Evolutionary conservation across 441 rosid species (phyloP), one percentile per base, ranked within the genome.

Genomic region (Pelargonium fulgidum): DNA sequence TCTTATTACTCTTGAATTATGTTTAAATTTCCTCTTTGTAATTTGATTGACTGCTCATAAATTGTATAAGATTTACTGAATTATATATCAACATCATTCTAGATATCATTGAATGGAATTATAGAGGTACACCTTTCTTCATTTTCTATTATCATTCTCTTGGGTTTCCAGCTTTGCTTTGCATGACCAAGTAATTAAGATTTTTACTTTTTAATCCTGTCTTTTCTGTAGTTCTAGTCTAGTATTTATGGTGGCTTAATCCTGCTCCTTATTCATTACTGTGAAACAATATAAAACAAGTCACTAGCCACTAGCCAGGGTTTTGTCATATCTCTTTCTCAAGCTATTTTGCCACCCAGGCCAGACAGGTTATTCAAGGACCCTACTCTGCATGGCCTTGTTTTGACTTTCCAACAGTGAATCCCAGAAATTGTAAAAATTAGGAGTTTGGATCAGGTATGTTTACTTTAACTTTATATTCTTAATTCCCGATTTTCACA

Each of bases 51-150:
- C 4, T 3, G 36, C 36, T 29, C 36, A 29, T 29, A 3, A 29
- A 29, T 29, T 29, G 36, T 29, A 29, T 29, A 29, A 29, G 4
- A 29, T 26, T 26, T 26, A 26, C 33, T 26, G 33, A 26, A 26
- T 26, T 26, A 26, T 29, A 29, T 3, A 29, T 29, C 36, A 29
- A 29, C 36, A 29, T 29, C 36, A 29, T 29, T 29, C 52, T 47
- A 47, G 3, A 50, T 65, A 64, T 77, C 71, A 47, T 69, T 70
- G 22, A 69, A 67, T 65, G 1, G 24, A 22, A 22, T 22, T 22
- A 22, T 22, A 33, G 52, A 47, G 52, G n/a, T 47, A 47, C n/a
- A 47, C 7, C n/a, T 47, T 47, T 47, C 52, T 47, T 47, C n/a
- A 47, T 47, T 47, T 47, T 47, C 52, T 47, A 11, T 3, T 11